Evolutionary conservation across 176 grass and related monocot genomes (phyloP).

Genomic region (Triticum dicoccoides): DNA sequence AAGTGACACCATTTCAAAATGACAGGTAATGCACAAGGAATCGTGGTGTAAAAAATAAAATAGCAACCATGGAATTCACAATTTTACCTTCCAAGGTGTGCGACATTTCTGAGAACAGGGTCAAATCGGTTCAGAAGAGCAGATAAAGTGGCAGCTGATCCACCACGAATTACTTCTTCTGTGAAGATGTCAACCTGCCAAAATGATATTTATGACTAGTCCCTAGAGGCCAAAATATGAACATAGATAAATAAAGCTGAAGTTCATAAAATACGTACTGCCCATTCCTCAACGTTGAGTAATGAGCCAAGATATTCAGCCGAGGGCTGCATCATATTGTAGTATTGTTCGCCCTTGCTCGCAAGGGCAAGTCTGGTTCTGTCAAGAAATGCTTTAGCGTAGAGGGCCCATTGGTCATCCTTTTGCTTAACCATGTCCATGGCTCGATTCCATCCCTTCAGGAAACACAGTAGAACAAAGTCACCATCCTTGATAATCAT

Average conservation of each 20-base stretch:
- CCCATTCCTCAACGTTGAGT: conserved; percentile 72
- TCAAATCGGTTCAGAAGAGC: conserved; percentile 96
- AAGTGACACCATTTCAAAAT: conserved; percentile 1
- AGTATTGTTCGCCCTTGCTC: conserved; percentile 85
- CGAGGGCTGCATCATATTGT: conserved; percentile 81
- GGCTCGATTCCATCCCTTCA: conserved; percentile 92
- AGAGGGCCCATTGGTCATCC: conserved; percentile 80
- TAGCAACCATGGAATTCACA: not conserved
- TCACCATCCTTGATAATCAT: conserved; percentile 7
- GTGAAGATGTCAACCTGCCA: conserved; percentile 83
- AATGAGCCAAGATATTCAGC: conserved; percentile 96
- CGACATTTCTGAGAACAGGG: conserved; percentile 83
- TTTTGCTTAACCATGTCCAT: conserved; percentile 76
- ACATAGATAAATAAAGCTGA: conserved; percentile 15
- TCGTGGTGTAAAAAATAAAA: not conserved
- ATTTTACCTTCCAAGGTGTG: conserved; percentile 84
- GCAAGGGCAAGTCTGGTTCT: conserved; percentile 89
- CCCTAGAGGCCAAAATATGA: conserved; percentile 20
- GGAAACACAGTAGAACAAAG: conserved; percentile 24
- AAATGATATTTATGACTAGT: conserved; percentile 16
- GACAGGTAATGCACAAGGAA: not conserved
- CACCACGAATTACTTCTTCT: conserved; percentile 96
- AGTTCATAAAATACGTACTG: conserved; percentile 56
- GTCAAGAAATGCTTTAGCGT: conserved; percentile 94
- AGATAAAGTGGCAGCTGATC: conserved; percentile 92